These are phyloP conservation scores for Vigna angularis DNA, from an alignment of 306 rosid species.

Conservation along the genomic window DNA sequence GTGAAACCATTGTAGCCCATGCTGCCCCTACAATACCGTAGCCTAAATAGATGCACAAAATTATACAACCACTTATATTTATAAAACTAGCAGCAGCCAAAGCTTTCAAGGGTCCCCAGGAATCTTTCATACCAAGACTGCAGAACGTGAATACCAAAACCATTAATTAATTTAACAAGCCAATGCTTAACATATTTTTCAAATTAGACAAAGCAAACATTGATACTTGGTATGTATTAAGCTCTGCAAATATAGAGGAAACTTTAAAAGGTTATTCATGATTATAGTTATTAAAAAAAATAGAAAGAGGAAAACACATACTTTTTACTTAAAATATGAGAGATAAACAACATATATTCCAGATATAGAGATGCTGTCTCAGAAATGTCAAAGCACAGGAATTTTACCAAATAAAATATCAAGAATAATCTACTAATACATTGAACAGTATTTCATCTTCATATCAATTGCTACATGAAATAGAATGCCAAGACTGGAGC, in stretches of 20 bases:
- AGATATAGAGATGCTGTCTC: constrained; percentile 5
- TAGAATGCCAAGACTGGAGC: constrained; percentile 15
- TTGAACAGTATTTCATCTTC: constrained; percentile 31
- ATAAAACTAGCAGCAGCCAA: constrained; percentile 55
- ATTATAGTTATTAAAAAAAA: constrained; percentile 2
- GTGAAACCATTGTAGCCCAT: constrained; percentile 61
- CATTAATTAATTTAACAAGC: constrained; percentile 1
- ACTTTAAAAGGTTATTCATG: constrained; percentile 24
- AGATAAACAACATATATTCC: background rate
- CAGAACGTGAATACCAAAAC: constrained; percentile 21
- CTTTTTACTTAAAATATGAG: constrained; percentile 1
- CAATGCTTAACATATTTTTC: constrained; percentile 19
- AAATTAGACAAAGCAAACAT: constrained; percentile 29
- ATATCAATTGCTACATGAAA: constrained; percentile 20
- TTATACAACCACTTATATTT: constrained; percentile 52
- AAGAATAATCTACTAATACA: constrained; percentile 15
- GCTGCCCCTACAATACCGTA: constrained; percentile 61
- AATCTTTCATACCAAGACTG: constrained; percentile 68
- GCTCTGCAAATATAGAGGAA: constrained; percentile 29
- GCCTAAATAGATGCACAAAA: constrained; percentile 53
- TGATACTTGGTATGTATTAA: constrained; percentile 25
- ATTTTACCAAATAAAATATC: constrained; percentile 11
- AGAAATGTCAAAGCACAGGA: constrained; percentile 14
- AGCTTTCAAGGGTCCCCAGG: constrained; percentile 66
- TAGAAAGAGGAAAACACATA: constrained; percentile 6